Evolutionary conservation across 306 rosid species (phyloP), one percentile per base, ranked within the genome.

Genomic region (Citrullus mucosospermus): DNA sequence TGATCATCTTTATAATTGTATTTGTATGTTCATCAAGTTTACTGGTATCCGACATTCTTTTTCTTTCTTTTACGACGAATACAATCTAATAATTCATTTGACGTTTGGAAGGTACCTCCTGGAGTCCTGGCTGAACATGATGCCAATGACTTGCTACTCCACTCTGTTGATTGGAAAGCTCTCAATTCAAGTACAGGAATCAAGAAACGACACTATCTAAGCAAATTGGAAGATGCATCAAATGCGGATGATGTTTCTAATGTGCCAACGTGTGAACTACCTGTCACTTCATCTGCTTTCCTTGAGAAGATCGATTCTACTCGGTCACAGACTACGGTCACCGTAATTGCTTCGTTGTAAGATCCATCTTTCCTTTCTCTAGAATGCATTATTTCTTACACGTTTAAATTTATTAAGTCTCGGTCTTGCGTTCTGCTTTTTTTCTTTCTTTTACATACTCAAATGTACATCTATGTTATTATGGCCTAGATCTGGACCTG

Each of bases 41-140:
- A 68, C 20, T 43, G 75, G 32, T 41, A 39, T 67, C 11, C 28
- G 6, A 68, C 54, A 18, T 67, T 67, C 22, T 36, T 7, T 4
- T 56, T 56, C 25, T 57, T 58, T 58, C 71, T 65, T 65, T n/a
- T 34, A 13, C 6, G 46, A 65, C 16, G 6, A 65, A 30, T 10
- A 11, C 16, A 0, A 67, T 38, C 74, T 67, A 43, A 72, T 72
- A 10, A 11, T 44, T 50, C 28, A 72, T 36, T 78, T 36, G 4
- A 39, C 53, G 5, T 39, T 16, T 32, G 36, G 9, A 86, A 88
- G 92, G 88, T 70, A 76, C 71, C 89, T 78, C 85, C 90, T 63
- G 86, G 87, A 78, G 84, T 96, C 80, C 83, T 96, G 79, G 63
- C 58, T 76, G 96, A 93, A 82, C 97, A 68, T 63, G 85, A 96